phyloP scores from a whole-genome alignment of 345 rosid genomes.

The Rhodomyrtus tomentosa region DNA sequence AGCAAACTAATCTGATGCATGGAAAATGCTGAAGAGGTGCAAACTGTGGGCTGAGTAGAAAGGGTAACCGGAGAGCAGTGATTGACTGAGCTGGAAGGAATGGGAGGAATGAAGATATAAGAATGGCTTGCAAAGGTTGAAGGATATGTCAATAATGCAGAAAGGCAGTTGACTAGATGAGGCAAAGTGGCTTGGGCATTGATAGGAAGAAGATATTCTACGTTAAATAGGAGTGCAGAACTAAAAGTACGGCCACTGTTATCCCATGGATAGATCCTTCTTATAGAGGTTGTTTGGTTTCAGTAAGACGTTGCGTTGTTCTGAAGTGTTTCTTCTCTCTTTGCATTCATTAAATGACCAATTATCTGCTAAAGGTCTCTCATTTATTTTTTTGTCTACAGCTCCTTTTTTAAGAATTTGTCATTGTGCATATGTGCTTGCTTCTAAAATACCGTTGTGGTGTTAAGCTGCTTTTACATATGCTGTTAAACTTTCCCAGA shows the following conservation, averaged over 20 bases:
- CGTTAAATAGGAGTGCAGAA: not conserved
- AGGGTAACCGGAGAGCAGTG: not conserved
- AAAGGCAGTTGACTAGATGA: not conserved
- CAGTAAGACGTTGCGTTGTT: not conserved
- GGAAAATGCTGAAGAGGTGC: not conserved
- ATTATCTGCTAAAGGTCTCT: not conserved
- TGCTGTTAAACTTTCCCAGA: conserved; percentile 27
- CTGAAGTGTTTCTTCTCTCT: not conserved
- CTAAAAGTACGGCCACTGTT: not conserved
- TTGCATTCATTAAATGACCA: not conserved
- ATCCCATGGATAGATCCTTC: not conserved
- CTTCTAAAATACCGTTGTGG: not conserved
- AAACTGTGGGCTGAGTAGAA: not conserved
- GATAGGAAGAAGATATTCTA: not conserved
- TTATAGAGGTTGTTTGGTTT: not conserved
- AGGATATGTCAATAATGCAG: not conserved
- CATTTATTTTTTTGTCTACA: not conserved
- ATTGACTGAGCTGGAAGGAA: not conserved
- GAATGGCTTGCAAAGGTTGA: not conserved
- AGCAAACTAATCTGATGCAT: not conserved
- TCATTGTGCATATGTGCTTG: not conserved
- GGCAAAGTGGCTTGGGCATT: not conserved
- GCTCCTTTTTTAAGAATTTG: not conserved
- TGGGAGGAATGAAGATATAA: not conserved
- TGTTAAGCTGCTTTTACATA: not conserved